Percentiles rank a stretch among this genome's conserved stretches.
These are phyloP conservation scores for Nicotiana tomentosiformis DNA, from an alignment of 257 asterid species.

Conservation along the genomic window DNA sequence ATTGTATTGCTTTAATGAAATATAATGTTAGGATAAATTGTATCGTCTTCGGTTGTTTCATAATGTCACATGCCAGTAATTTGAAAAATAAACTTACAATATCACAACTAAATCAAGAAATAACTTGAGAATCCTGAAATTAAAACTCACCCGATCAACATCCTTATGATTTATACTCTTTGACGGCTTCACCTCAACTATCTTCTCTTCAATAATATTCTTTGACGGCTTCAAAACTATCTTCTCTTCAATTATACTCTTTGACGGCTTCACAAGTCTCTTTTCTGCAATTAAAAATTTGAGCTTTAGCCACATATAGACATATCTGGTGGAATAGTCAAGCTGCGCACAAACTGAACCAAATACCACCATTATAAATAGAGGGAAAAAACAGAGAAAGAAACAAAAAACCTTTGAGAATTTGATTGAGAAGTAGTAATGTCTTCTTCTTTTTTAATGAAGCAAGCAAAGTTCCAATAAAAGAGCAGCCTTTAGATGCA, in stretches of 20 bases:
- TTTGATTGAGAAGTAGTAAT: background rate
- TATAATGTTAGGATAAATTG: too few relatives aligned
- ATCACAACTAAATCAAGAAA: too few relatives aligned
- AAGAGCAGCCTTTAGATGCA: background rate
- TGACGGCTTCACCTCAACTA: background rate
- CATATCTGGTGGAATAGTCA: too few relatives aligned
- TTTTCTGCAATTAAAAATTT: background rate
- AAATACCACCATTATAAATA: too few relatives aligned
- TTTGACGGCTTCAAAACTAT: background rate
- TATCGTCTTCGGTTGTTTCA: too few relatives aligned
- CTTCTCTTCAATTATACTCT: background rate
- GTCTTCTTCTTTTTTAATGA: too few relatives aligned
- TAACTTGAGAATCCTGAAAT: background rate
- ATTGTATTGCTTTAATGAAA: too few relatives aligned
- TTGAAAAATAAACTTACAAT: too few relatives aligned
- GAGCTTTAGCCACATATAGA: background rate
- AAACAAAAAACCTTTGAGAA: background rate
- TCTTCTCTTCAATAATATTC: too few relatives aligned
- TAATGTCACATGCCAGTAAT: too few relatives aligned
- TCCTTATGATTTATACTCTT: background rate
- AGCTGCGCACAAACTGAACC: too few relatives aligned
- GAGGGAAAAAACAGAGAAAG: too few relatives aligned
- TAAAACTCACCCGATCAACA: background rate
- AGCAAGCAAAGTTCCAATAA: background rate
- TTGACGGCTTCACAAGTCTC: background rate